Percentiles rank a stretch among this genome's conserved stretches.
Conservation (phyloP, 495 filamentous ascomycete genomes). For the Daldinia loculata region DNA sequence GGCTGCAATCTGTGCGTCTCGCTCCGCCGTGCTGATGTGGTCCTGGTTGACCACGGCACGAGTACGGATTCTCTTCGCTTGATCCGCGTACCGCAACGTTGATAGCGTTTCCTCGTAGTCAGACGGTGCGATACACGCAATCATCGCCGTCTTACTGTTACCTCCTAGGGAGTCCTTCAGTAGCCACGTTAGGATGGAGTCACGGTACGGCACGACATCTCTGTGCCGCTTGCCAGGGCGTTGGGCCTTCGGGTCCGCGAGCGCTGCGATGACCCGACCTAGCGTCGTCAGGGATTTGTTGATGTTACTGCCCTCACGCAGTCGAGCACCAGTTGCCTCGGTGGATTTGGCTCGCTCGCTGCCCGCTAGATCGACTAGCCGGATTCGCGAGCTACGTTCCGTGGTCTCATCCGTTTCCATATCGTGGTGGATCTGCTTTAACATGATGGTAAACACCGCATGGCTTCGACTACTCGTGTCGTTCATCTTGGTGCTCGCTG, state of each 20-base stretch:
- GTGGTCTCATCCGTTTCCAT: constrained; percentile 95
- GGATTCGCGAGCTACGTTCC: constrained; percentile 90
- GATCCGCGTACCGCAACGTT: constrained; percentile 95
- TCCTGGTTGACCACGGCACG: constrained; percentile 96
- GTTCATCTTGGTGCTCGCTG: constrained; percentile 99
- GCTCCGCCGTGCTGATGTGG: constrained; percentile 81
- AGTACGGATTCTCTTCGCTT: constrained; percentile 97
- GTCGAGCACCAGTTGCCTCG: constrained; percentile 87
- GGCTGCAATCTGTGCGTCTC: constrained; percentile 89
- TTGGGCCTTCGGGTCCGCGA: constrained; percentile 79
- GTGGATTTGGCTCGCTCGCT: constrained; percentile 95
- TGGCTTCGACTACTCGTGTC: constrained; percentile 94
- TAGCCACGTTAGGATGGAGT: constrained; percentile 97
- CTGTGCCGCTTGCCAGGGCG: constrained; percentile 52
- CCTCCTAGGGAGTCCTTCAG: constrained; percentile 94
- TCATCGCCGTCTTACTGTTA: constrained; percentile 98
- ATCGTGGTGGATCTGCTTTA: constrained; percentile 94
- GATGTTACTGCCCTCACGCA: constrained; percentile 96
- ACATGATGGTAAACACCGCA: constrained; percentile 95
- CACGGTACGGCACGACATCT: constrained; percentile 90
- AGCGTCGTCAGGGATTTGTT: constrained; percentile 98
- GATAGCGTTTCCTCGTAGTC: constrained; percentile 98
- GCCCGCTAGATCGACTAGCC: constrained; percentile 93
- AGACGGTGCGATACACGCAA: constrained; percentile 91
- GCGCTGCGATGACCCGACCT: constrained; percentile 94